Evolutionary conservation across 106 monocot species (phyloP), one percentile per base, ranked within the genome.

Genomic region (Allium fistulosum): DNA sequence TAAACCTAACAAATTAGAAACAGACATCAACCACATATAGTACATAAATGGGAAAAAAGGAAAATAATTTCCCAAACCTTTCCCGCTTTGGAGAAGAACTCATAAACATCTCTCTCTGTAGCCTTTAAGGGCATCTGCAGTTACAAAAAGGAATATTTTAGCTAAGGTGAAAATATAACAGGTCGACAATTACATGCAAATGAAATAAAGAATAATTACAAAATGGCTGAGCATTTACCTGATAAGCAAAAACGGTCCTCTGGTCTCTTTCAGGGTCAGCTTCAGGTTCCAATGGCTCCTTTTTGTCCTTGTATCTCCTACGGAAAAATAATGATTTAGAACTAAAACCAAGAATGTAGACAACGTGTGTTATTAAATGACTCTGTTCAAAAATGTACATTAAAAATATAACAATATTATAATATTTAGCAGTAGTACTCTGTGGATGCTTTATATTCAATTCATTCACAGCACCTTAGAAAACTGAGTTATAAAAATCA

Each of bases 231-330:
- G 37, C 37, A 37, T 37, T 45, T 56, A 69, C 68, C 88, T 92
- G 92, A 57, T 81, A 92, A 16, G 92, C 92, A 85, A 92, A 92
- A 62, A 92, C 92, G 59, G 92, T 92, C 66, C 92, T 82, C 64
- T 85, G 92, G 65, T 92, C 87, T 37, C 92, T 80, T 88, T 92
- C 92, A 67, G 92, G 92, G 75, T 92, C 92, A 76, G 69, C 88
- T 83, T 88, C 85, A 67, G 83, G 79, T 51, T 92, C 92, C 46
- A 53, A 69, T 0, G 18, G 62, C 67, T 79, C 88, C 62, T 88
- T 88, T 62, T 81, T 88, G 4, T 88, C 88, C 70, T 79, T 91
- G 58, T 70, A 80, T 58, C 78, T 77, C 78, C 87, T 88, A 27
- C 22, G 53, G 5, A 53, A 52, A 53, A 11, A 26, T 4, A 26